These are phyloP conservation scores for Phytopythium litorale DNA, from an alignment of 352 stramenopile genomes.

Conservation along the genomic window DNA sequence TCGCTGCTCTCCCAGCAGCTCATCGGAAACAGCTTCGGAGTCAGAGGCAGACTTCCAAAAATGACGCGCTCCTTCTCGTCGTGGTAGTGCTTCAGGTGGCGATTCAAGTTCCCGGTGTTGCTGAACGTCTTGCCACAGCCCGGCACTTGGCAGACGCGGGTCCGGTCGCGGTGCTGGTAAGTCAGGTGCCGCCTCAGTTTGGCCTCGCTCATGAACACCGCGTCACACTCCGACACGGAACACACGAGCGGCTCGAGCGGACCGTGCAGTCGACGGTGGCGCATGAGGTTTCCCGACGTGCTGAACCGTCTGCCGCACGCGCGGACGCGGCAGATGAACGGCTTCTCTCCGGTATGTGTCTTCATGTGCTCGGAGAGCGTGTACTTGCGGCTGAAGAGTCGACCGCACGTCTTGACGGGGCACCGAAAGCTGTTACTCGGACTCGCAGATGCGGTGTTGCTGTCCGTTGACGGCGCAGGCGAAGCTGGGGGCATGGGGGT, in stretches of 20 bases:
- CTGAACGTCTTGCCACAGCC: slow-evolving; percentile 54
- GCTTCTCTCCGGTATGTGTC: slow-evolving; percentile 55
- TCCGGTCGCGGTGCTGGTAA: slow-evolving; percentile 28
- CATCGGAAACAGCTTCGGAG: not conserved
- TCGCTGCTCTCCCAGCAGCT: not conserved
- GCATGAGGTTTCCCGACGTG: slow-evolving; percentile 55
- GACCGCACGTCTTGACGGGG: slow-evolving; percentile 15
- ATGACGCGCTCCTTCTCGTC: slow-evolving; percentile 10
- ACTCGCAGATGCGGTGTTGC: too few species aligned
- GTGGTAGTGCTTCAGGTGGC: slow-evolving; percentile 35
- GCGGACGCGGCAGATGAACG: slow-evolving; percentile 29
- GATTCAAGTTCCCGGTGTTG: slow-evolving; percentile 51
- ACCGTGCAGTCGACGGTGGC: slow-evolving; percentile 49
- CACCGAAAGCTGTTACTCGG: slow-evolving; percentile 13
- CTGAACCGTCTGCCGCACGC: slow-evolving; percentile 45
- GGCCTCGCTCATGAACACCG: slow-evolving; percentile 31
- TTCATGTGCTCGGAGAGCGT: slow-evolving; percentile 59
- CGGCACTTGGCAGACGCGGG: slow-evolving; percentile 15
- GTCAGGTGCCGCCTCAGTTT: slow-evolving; percentile 45
- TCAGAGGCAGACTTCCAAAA: slow-evolving; percentile 6
- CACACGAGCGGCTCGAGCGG: slow-evolving; percentile 7
- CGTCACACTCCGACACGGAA: slow-evolving; percentile 16
- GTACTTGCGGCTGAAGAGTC: slow-evolving; percentile 47
- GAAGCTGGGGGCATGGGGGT: not conserved
- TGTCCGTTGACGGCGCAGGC: not conserved